phyloP scores from a whole-genome alignment of 805 yeast species.

The Saccharomycopsis sp. region DNA sequence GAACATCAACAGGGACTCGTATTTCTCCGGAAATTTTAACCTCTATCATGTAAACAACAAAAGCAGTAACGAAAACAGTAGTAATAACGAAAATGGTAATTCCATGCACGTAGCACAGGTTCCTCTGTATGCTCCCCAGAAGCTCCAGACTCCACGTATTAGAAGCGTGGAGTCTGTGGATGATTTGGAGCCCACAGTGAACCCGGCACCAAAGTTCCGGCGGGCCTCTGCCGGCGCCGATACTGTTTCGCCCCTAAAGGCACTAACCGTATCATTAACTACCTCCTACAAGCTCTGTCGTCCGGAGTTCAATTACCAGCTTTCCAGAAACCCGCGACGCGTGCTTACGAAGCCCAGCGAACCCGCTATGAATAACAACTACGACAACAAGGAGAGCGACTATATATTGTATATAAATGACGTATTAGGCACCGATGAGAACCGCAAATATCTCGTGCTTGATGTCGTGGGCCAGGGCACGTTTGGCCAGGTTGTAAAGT shows the following conservation, averaged over 20 bases:
- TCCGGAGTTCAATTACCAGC: slow-evolving; percentile 74
- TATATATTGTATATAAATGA: slow-evolving; percentile 93
- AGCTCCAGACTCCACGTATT: slow-evolving; percentile 42
- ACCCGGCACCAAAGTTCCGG: slow-evolving; percentile 61
- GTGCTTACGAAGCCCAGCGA: slow-evolving; percentile 91
- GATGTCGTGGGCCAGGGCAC: slow-evolving; percentile 95
- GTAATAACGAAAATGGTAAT: slow-evolving; percentile 2
- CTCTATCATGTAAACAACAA: slow-evolving; percentile 21
- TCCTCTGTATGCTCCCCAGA: slow-evolving; percentile 23
- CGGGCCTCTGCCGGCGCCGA: slow-evolving; percentile 59
- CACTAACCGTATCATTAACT: slow-evolving; percentile 69
- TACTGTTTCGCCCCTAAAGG: slow-evolving; percentile 72
- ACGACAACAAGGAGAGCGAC: slow-evolving; percentile 83
- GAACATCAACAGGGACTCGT: neutral
- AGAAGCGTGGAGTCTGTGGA: slow-evolving; percentile 33
- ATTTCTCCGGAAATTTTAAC: neutral
- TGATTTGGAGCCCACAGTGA: slow-evolving; percentile 57
- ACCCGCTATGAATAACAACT: slow-evolving; percentile 73
- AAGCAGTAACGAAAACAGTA: slow-evolving; percentile 26
- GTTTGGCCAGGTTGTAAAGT: slow-evolving; percentile 93
- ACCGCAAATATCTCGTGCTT: slow-evolving; percentile 78
- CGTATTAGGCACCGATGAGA: slow-evolving; percentile 79
- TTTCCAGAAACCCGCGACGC: slow-evolving; percentile 82
- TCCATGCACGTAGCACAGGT: slow-evolving; percentile 7
- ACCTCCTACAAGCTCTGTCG: slow-evolving; percentile 82